A percentile compares a stretch with the other conserved stretches of the same genome.
phyloP scores from a whole-genome alignment of 2,329 filamentous ascomycete genomes.

The Cladosporium sp. region DNA sequence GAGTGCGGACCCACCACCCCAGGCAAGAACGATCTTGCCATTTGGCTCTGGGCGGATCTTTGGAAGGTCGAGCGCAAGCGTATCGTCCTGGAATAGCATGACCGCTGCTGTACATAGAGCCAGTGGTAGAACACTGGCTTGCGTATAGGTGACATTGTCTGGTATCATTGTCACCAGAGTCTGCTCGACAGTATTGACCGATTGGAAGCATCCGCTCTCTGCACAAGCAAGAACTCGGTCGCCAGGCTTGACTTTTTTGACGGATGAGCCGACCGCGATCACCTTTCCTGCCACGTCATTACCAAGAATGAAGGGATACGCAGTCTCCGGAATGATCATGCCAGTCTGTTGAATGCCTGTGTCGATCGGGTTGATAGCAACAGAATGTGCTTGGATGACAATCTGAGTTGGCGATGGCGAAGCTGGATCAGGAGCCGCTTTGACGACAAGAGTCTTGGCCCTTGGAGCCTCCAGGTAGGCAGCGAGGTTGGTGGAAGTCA shows the following conservation, averaged over 20 bases:
- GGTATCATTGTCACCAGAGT: slow-evolving; percentile 16
- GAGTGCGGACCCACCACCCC: slow-evolving; percentile 52
- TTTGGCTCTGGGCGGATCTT: slow-evolving; percentile 12
- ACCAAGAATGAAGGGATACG: too few relatives aligned
- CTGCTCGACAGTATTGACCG: slow-evolving; percentile 15
- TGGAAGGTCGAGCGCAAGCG: slow-evolving; percentile 11
- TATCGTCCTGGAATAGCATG: slow-evolving; percentile 16
- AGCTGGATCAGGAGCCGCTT: too few relatives aligned
- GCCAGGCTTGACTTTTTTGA: neutral
- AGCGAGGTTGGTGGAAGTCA: too few relatives aligned
- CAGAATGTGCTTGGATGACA: too few relatives aligned
- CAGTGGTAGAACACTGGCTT: slow-evolving; percentile 20
- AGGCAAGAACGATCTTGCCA: slow-evolving; percentile 43
- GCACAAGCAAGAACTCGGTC: neutral
- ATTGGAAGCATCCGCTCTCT: slow-evolving; percentile 20
- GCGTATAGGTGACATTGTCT: slow-evolving; percentile 16
- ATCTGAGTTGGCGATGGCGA: too few relatives aligned
- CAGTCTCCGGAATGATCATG: too few relatives aligned
- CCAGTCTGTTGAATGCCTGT: too few relatives aligned
- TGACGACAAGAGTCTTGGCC: too few relatives aligned
- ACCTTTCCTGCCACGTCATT: neutral
- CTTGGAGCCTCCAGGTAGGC: too few relatives aligned
- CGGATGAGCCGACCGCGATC: neutral
- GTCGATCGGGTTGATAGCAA: too few relatives aligned
- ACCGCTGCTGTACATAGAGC: slow-evolving; percentile 18